A percentile compares a stretch with the other conserved stretches of the same genome.
Evolutionary conservation across 2,329 filamentous ascomycete genomes (phyloP).

Genomic region (Exserohilum rostratum): DNA sequence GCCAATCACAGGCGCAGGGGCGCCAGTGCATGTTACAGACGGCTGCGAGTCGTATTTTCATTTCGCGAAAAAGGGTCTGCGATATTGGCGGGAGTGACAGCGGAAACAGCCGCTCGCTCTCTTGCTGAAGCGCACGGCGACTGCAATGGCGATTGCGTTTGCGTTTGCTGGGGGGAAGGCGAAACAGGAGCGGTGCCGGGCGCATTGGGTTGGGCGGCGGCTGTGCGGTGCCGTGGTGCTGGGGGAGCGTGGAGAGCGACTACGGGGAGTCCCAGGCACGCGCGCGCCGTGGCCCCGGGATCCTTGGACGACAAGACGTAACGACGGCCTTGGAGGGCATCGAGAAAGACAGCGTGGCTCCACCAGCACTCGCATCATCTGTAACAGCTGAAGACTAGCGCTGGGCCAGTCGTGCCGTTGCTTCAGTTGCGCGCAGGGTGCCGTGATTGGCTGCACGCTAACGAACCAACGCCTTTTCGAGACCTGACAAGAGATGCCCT

Average conservation of each 20-base stretch:
- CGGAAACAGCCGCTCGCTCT: not conserved
- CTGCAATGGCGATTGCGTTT: not conserved
- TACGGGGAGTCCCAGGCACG: constrained; percentile 2
- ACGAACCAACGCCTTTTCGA: constrained; percentile 15
- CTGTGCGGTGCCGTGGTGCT: not conserved
- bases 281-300: not conserved
- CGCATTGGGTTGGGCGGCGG: not conserved
- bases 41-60: constrained; percentile 2
- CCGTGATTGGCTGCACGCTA: constrained; percentile 24
- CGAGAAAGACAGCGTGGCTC: constrained; percentile 1
- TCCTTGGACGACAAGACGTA: not conserved
- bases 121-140: not conserved
- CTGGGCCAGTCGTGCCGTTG: constrained; percentile 21
- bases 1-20: constrained; percentile 5
- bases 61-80: constrained; percentile 1
- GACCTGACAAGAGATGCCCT: constrained; percentile 2
- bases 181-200: not conserved
- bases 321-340: too few relatives aligned
- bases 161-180: not conserved
- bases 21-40: constrained; percentile 14
- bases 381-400: constrained; percentile 14
- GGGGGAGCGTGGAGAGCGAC: not conserved
- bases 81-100: not conserved
- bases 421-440: constrained; percentile 26
- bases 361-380: constrained; percentile 4